Percentiles rank a stretch among this genome's conserved stretches.
phyloP scores from a whole-genome alignment of 148 eudicot species.

The Talinum fruticosum region DNA sequence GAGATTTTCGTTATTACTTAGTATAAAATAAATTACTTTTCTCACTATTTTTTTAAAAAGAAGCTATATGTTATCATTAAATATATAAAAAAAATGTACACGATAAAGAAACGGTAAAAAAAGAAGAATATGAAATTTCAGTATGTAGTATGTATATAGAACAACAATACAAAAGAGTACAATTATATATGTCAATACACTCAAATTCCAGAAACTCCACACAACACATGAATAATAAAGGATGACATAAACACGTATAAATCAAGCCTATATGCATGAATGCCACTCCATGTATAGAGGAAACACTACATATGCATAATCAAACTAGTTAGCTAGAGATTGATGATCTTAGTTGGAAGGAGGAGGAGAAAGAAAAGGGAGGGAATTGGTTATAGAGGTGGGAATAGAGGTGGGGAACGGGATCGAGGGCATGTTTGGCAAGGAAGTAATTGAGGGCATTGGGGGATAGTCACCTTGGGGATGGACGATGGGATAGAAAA shows the following conservation, averaged over 20 bases:
- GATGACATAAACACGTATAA: not conserved
- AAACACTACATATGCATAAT: too few relatives aligned
- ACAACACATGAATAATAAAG: too few relatives aligned
- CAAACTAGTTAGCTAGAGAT: not conserved
- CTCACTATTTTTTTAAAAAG: too few relatives aligned
- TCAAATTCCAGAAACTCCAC: too few relatives aligned
- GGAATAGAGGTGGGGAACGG: constrained; percentile 19
- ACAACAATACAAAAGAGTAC: not conserved
- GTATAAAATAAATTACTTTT: too few relatives aligned
- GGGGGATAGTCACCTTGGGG: not conserved
- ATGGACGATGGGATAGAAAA: not conserved
- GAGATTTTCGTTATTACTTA: too few relatives aligned
- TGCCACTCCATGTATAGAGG: not conserved
- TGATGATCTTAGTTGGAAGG: constrained; percentile 16
- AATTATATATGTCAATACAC: too few relatives aligned
- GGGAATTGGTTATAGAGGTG: not conserved
- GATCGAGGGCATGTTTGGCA: constrained; percentile 4
- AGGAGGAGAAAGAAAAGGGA: constrained; percentile 11
- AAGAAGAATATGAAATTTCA: not conserved
- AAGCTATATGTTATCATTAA: too few relatives aligned
- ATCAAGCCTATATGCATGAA: not conserved
- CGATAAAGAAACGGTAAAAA: not conserved
- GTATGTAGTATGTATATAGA: too few relatives aligned
- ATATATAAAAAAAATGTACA: too few relatives aligned
- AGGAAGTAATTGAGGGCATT: not conserved